A percentile compares a stretch with the other conserved stretches of the same genome.
These are phyloP conservation scores for Phaffomyces opuntiae DNA, from an alignment of 805 yeast genomes.

Conservation along the genomic window DNA sequence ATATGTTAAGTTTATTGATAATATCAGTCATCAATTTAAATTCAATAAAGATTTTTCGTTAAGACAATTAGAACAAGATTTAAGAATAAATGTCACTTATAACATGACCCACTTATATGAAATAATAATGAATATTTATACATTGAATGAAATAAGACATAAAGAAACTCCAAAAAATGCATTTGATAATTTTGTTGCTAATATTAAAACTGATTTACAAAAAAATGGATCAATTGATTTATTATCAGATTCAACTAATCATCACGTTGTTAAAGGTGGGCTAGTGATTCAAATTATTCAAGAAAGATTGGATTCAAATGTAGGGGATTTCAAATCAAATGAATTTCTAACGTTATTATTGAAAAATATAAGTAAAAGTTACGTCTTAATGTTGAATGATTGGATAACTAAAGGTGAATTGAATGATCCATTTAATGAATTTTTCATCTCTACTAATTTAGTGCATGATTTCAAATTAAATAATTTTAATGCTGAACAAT, in stretches of 20 bases:
- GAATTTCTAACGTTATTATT: slow-evolving; percentile 48
- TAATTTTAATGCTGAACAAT: slow-evolving; percentile 42
- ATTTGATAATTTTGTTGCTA: slow-evolving; percentile 36
- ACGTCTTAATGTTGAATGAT: slow-evolving; percentile 58
- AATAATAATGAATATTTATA: slow-evolving; percentile 44
- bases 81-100: slow-evolving; percentile 30
- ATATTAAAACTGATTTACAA: slow-evolving; percentile 29
- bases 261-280: slow-evolving; percentile 72
- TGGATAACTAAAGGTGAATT: slow-evolving; percentile 77
- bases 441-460: slow-evolving; percentile 46
- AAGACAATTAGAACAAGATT: slow-evolving; percentile 47
- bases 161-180: slow-evolving; percentile 26
- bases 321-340: slow-evolving; percentile 58
- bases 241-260: slow-evolving; percentile 43
- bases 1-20: slow-evolving; percentile 28
- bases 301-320: slow-evolving; percentile 42
- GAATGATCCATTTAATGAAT: slow-evolving; percentile 77
- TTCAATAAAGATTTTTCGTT: slow-evolving; percentile 48
- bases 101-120: slow-evolving; percentile 52
- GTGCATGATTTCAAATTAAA: slow-evolving; percentile 20
- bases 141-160: slow-evolving; percentile 35
- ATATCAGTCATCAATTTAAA: slow-evolving; percentile 48
- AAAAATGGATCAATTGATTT: slow-evolving; percentile 43
- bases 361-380: slow-evolving; percentile 52
- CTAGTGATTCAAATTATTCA: slow-evolving; percentile 58